phyloP scores from a whole-genome alignment of 805 yeast species.

The Ascoidea rubescens region DNA sequence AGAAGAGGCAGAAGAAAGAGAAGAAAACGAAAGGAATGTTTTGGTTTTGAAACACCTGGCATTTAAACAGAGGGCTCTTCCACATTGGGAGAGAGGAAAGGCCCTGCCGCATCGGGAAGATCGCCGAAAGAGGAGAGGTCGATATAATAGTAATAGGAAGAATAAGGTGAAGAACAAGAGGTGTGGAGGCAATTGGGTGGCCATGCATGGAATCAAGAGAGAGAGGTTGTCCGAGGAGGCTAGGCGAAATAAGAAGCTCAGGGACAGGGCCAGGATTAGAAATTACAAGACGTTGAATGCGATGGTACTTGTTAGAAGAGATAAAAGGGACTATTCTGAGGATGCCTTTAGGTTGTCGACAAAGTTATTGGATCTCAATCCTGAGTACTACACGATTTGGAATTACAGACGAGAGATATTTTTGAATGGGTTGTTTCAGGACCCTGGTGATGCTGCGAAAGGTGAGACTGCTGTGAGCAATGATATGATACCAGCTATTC shows the following conservation, averaged over 20 bases:
- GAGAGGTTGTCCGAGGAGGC: constrained; percentile 43
- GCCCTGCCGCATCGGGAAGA: neutral
- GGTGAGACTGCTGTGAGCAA: constrained; percentile 1
- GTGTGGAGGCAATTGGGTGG: neutral
- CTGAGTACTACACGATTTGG: constrained; percentile 86
- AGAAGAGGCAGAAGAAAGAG: too few species aligned
- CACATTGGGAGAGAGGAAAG: neutral
- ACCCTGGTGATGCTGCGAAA: constrained; percentile 1
- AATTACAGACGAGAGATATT: constrained; percentile 73
- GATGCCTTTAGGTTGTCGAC: constrained; percentile 41
- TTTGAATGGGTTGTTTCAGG: constrained; percentile 16
- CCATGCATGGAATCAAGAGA: constrained; percentile 59
- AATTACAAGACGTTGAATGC: constrained; percentile 35
- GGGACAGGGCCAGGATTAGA: constrained; percentile 48
- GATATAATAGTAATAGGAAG: neutral
- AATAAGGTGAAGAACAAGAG: neutral
- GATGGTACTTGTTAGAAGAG: constrained; percentile 25
- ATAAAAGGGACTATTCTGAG: constrained; percentile 16
- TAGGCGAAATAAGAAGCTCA: constrained; percentile 30
- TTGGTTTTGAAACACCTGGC: neutral
- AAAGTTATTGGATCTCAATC: constrained; percentile 47
- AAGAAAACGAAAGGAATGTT: too few species aligned
- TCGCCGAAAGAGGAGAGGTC: neutral
- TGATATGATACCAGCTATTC: constrained; percentile 17
- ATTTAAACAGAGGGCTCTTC: neutral